Evolutionary conservation across 2,329 filamentous ascomycete genomes (phyloP), one percentile per base, ranked within the genome.

Genomic region (Fusarium haematococcum): DNA sequence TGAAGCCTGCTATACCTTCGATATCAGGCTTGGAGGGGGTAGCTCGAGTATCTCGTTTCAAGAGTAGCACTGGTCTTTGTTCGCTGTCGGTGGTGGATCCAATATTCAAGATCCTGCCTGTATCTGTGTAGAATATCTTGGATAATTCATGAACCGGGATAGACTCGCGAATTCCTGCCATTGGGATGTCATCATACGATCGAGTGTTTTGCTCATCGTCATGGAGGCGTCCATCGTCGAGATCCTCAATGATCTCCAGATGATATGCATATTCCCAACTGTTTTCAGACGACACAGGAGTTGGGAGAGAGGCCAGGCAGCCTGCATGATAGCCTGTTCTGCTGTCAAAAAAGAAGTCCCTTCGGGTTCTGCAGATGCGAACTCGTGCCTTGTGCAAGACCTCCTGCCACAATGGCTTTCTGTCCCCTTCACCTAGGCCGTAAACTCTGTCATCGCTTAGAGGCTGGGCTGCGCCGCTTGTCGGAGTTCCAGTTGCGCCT

Each of bases 71-170:
- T 7, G 83, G 83, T 14, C 77, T 81, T 56, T 81, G 82, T 37
- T 81, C 84, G 60, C 75, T 91, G 16, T 92, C 92, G 10, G 83
- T 80, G 5, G 84, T 83, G 25, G 83, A 84, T 18, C 86, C 85
- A 65, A 98, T 95, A 70, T 97, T 97, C 30, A 98, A 86, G 11
- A 98, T 94, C 76, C 94, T 94, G 20, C 95, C 95, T 0, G 94
- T 97, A 75, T 97, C 94, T 1, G 95, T 95, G 79, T 98, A 98
- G 83, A 98, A 97, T 35, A 98, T 94, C 79, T 97, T 98, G 7
- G 95, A 94, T 6, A 98, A 89, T 78, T 91, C 86, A 37, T 85
- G 81, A 5, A 89, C 83, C 0, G 88, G 88, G n/a, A 91, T 84
- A 1, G 82, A 83, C 69, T 91, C 89, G 41, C 86, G 83, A 61